Evolutionary conservation across 129 eudicot genomes (phyloP), one percentile per base, ranked within the genome.

Genomic region (Logfia minima): DNA sequence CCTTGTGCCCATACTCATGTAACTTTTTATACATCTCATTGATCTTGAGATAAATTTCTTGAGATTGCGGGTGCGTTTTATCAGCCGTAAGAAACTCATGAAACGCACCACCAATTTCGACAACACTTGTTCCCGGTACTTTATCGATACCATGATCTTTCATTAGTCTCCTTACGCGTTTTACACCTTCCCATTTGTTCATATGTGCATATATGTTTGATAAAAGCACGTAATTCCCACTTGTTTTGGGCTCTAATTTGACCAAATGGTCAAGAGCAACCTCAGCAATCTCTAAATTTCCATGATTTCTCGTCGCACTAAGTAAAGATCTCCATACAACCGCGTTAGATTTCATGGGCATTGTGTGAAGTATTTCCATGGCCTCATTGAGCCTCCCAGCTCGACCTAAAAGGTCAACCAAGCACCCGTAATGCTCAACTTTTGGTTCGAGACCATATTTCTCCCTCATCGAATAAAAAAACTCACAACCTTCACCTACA

Each of bases 341-440:
- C 48, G 89, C 86, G 64, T 86, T 90, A 19, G 93, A 89, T 70
- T 82, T 66, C 89, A 90, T 68, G 59, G 96, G 93, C 89, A 90
- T 84, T 41, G 78, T 31, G 39, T 23, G 63, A 34, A 88, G 51
- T 39, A 35, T 81, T 81, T 86, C 88, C 76, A 71, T 82, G 6
- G 93, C 96, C 78, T 90, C 93, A 73, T 79, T 77, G 18, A 90
- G 32, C 78, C 83, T 72, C 62, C 93, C 93, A 0, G 91, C 93
- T 72, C 96, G 86, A 53, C 93, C 96, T 75, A 88, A 74, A 70
- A 90, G 91, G 84, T 90, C 93, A 56, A 90, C 86, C 71, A 90
- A 80, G 80, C 93, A 88, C 68, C 92, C 77, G 37, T 87, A 88
- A 74, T 90, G 96, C 76, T 90, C 90, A 66, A 88, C 75, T 75